Evolutionary conservation across 2,329 filamentous ascomycete genomes (phyloP).

Genomic region (Neodidymelliopsis sp.): DNA sequence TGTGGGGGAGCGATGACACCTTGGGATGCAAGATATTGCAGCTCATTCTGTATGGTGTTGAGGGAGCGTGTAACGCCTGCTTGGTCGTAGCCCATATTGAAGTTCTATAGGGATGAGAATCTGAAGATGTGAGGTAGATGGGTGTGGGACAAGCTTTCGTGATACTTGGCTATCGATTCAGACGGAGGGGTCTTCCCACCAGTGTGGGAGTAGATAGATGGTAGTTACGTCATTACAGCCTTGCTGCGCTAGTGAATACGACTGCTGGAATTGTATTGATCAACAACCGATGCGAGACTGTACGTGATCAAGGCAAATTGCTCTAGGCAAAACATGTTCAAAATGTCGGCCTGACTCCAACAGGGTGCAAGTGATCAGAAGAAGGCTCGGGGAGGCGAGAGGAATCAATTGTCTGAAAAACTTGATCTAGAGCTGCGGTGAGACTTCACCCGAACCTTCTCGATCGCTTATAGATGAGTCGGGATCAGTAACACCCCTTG

Average conservation of each 20-base stretch:
- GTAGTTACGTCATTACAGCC: conserved; percentile 1
- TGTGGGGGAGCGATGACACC: conserved; percentile 27
- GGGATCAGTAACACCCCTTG: no score
- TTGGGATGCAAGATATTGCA: conserved; percentile 25
- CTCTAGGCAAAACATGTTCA: no score
- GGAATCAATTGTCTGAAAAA: no score
- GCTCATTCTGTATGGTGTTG: conserved; percentile 23
- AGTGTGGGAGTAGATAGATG: neutral
- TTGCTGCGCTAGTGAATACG: neutral
- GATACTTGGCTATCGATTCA: conserved; percentile 11
- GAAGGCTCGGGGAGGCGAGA: no score
- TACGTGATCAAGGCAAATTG: no score
- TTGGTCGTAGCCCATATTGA: conserved; percentile 22
- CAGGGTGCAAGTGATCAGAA: no score
- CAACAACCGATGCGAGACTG: no score
- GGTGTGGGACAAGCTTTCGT: conserved; percentile 9
- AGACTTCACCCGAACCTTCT: no score
- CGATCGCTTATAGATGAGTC: no score
- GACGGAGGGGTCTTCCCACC: neutral
- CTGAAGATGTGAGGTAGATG: neutral
- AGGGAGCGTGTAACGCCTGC: conserved; percentile 28
- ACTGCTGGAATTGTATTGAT: no score
- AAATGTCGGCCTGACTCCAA: no score
- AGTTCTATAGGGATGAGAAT: neutral
- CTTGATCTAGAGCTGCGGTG: no score